Evolutionary conservation across 306 rosid genomes (phyloP).

Genomic region (Hippophae rhamnoides): DNA sequence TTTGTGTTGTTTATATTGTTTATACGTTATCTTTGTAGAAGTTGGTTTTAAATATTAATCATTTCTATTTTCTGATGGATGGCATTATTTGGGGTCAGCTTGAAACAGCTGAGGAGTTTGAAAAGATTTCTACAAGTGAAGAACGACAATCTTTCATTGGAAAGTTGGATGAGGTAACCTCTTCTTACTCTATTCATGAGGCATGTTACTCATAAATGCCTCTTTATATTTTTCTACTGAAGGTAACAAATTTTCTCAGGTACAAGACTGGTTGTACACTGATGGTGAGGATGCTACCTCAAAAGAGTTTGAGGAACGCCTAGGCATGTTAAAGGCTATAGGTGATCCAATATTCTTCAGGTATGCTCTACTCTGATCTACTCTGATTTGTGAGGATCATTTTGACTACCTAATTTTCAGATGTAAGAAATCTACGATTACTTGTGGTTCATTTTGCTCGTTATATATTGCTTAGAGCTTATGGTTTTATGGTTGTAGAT

Average conservation of each 20-base stretch:
- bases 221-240: conserved; percentile 9
- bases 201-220: background rate
- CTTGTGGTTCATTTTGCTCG: background rate
- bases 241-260: conserved; percentile 37
- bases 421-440: background rate
- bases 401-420: background rate
- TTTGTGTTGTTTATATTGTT: too few species aligned
- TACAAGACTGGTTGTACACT: conserved; percentile 91
- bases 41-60: too few species aligned
- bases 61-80: too few species aligned
- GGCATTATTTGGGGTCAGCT: conserved; percentile 33
- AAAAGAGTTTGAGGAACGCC: conserved; percentile 63
- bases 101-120: conserved; percentile 64
- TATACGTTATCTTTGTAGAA: too few species aligned
- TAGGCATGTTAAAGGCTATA: conserved; percentile 56
- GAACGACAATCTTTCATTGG: conserved; percentile 66
- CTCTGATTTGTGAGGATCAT: background rate
- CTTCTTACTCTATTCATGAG: conserved; percentile 14
- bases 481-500: conserved; percentile 38
- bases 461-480: conserved; percentile 6
- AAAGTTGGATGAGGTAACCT: conserved; percentile 81
- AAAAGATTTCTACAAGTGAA: conserved; percentile 57
- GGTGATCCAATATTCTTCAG: conserved; percentile 91
- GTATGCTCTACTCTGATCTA: conserved; percentile 28
- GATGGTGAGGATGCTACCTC: conserved; percentile 98